Evolutionary conservation across 495 filamentous ascomycete genomes (phyloP).

Genomic region (Apodospora peruviana): DNA sequence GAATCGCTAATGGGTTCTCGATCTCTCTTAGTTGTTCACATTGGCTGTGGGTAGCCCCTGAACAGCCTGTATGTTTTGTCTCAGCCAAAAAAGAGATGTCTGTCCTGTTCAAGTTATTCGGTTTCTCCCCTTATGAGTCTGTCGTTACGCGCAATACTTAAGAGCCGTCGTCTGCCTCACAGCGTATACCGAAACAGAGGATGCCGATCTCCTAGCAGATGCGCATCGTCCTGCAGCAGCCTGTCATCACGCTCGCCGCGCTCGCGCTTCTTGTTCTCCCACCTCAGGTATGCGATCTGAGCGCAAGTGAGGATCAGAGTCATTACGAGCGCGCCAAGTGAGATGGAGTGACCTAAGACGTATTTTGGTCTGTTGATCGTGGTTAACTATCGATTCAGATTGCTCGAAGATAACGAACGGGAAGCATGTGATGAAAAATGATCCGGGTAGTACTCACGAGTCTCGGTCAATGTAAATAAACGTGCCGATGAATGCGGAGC

Average conservation of each 20-base stretch:
- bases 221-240: slow-evolving; percentile 27
- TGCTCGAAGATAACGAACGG: not conserved
- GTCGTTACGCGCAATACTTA: no score
- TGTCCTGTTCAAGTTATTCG: no score
- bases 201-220: slow-evolving; percentile 37
- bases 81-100: no score
- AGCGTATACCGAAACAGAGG: slow-evolving; percentile 43
- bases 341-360: slow-evolving; percentile 41
- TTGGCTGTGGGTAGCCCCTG: no score
- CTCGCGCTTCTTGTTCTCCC: slow-evolving; percentile 43
- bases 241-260: slow-evolving; percentile 36
- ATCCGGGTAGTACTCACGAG: slow-evolving; percentile 26
- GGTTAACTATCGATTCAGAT: not conserved
- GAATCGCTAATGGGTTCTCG: no score
- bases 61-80: no score
- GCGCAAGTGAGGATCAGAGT: slow-evolving; percentile 28
- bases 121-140: no score
- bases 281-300: slow-evolving; percentile 35
- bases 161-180: no score
- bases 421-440: not conserved
- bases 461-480: slow-evolving; percentile 45
- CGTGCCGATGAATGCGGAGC: slow-evolving; percentile 46
- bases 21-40: no score
- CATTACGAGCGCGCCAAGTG: slow-evolving; percentile 36
- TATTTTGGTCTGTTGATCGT: slow-evolving; percentile 31